A percentile compares a stretch with the other conserved stretches of the same genome.
Evolutionary conservation across 805 yeast genomes (phyloP).

Genomic region (Yamadazyma laniorum): DNA sequence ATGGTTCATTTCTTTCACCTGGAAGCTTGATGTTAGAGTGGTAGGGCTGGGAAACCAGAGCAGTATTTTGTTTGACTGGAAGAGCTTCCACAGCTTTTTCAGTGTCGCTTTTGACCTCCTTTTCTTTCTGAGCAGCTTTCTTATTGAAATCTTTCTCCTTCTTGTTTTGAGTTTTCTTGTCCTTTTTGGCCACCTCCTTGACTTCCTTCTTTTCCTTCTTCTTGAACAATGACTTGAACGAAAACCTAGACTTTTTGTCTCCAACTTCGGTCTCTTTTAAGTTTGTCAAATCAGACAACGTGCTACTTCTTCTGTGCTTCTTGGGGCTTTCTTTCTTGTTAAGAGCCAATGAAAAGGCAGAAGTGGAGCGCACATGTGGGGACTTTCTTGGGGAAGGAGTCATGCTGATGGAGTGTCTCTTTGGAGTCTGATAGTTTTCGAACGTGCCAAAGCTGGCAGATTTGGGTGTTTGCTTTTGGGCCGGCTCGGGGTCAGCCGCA

Average conservation of each 20-base stretch:
- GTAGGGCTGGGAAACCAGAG: neutral
- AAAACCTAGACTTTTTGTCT: constrained; percentile 31
- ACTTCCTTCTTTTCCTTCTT: constrained; percentile 26
- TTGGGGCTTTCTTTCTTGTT: constrained; percentile 13
- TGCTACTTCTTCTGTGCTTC: constrained; percentile 20
- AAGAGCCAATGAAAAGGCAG: constrained; percentile 17
- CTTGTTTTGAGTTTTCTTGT: neutral
- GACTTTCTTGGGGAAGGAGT: constrained; percentile 18
- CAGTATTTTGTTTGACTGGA: neutral
- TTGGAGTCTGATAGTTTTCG: constrained; percentile 3
- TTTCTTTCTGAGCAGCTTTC: neutral
- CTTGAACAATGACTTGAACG: constrained; percentile 39
- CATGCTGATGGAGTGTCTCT: constrained; percentile 2
- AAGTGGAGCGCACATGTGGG: constrained; percentile 22
- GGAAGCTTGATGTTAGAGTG: constrained; percentile 13
- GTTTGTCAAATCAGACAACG: constrained; percentile 20
- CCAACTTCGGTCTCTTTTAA: neutral
- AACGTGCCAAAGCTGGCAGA: constrained; percentile 3
- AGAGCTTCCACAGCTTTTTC: neutral
- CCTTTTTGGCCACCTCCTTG: neutral
- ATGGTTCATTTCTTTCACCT: constrained; percentile 6
- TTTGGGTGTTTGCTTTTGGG: constrained; percentile 4
- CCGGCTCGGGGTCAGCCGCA: constrained; percentile 1
- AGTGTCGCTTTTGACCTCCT: neutral
- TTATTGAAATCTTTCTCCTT: neutral